Percentiles rank a stretch among this genome's conserved stretches.
Conservation (phyloP, 192 early-diverging fungal species). For the Coemansia asiatica region DNA sequence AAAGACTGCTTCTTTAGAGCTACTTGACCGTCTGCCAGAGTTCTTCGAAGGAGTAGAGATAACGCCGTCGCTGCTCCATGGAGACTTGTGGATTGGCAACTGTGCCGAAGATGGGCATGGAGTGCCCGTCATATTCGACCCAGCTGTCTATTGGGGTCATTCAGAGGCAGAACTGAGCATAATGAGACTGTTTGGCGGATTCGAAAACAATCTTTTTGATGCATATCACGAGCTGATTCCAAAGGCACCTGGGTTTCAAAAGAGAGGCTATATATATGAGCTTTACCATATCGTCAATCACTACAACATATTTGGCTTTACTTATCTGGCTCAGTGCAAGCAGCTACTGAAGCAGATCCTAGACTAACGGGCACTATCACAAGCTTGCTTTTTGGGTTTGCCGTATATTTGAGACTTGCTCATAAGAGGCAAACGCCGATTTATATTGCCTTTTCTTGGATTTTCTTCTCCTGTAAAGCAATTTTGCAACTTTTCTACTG, state of each 20-base stretch:
- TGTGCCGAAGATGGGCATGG: slow-evolving; percentile 21
- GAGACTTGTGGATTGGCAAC: slow-evolving; percentile 39
- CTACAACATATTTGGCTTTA: slow-evolving; percentile 38
- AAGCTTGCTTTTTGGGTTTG: too few species aligned
- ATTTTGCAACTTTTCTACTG: background rate
- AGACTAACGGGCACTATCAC: background rate
- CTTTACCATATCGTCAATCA: slow-evolving; percentile 49
- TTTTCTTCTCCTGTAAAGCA: too few species aligned
- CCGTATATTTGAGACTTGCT: background rate
- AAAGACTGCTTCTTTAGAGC: background rate
- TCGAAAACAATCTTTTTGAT: slow-evolving; percentile 12
- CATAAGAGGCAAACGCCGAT: background rate
- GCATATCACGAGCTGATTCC: slow-evolving; percentile 32
- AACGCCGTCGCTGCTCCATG: slow-evolving; percentile 34
- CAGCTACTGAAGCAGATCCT: slow-evolving; percentile 12
- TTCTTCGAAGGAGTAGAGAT: slow-evolving; percentile 25
- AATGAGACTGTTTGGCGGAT: slow-evolving; percentile 43
- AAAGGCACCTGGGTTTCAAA: slow-evolving; percentile 26
- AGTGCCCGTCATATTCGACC: slow-evolving; percentile 33
- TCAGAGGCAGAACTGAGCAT: slow-evolving; percentile 42
- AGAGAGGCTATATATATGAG: slow-evolving; percentile 22
- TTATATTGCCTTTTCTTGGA: too few species aligned
- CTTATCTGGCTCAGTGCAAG: slow-evolving; percentile 20
- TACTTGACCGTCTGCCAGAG: slow-evolving; percentile 19
- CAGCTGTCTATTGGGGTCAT: slow-evolving; percentile 43